These are phyloP conservation scores for Acacia concinna DNA, from an alignment of 331 rosid genomes.

Conservation along the genomic window DNA sequence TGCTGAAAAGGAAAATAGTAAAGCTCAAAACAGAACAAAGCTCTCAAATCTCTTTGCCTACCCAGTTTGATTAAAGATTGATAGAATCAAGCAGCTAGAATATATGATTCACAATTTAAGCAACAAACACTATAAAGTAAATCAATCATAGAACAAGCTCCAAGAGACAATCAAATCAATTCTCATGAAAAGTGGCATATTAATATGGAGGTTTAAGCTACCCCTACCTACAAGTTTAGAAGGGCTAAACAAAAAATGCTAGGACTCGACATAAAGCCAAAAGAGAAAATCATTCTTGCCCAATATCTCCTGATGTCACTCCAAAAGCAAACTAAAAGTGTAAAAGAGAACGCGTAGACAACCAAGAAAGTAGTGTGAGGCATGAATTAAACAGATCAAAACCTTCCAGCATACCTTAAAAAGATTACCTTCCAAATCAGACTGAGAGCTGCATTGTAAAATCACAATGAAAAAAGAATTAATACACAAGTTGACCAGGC, in stretches of 20 bases:
- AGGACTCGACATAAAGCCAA: not conserved
- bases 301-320: not conserved
- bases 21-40: conserved; percentile 1
- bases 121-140: not conserved
- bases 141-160: not conserved
- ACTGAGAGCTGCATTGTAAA: conserved; percentile 68
- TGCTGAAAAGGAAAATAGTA: not conserved
- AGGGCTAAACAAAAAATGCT: not conserved
- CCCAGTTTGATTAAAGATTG: not conserved
- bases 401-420: conserved; percentile 67
- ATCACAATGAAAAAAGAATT: conserved; percentile 18
- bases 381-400: not conserved
- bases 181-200: not conserved
- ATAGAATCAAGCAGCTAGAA: not conserved
- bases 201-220: not conserved
- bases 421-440: conserved; percentile 86
- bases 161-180: not conserved
- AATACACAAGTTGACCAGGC: conserved; percentile 1
- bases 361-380: not conserved
- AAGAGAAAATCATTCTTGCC: not conserved
- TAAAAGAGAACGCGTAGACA: not conserved
- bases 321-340: conserved; percentile 16
- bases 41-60: not conserved
- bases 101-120: not conserved
- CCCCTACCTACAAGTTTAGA: not conserved